Evolutionary conservation across 2,329 filamentous ascomycete genomes (phyloP), one percentile per base, ranked within the genome.

Genomic region (Pseudocercospora fijiensis): DNA sequence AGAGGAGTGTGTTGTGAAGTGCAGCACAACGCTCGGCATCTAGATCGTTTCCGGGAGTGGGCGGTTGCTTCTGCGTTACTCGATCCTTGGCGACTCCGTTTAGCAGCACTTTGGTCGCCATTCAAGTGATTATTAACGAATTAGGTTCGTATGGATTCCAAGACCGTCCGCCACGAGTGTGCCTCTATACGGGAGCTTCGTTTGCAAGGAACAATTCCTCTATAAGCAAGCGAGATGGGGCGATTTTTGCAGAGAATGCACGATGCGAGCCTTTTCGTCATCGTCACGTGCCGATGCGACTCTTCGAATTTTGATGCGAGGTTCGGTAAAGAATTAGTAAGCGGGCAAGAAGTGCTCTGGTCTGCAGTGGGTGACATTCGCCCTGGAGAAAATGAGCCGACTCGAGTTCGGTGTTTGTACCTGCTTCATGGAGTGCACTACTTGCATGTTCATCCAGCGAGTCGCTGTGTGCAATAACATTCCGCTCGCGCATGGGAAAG

Each of bases 21-120:
- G 73, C 72, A 18, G 73, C 73, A 63, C 73, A 75, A 53, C 74
- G 70, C 18, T 74, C 71, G 13, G 69, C 66, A 58, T 74, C 73
- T 13, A 75, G 61, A 28, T 74, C 71, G 28, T 66, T 64, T 18
- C 64, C 63, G 11, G 63, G 43, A 10, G 52, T 67, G 9, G 70
- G 65, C 11, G 73, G 72, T 26, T 67, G 65, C 28, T 67, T 66
- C 4, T 65, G 30, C 16, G 68, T 69, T n/a, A 75, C 72, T 37
- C 73, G 65, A 24, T 75, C 72, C 58, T 71, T 73, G 5, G 72
- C 73, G 20, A 75, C 71, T 52, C 49, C 49, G 24, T 52, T 52
- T n/a, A 52, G 49, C 24, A 52, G 10, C 2, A 52, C 49, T 52
- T 22, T 52, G 24, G 49, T 26, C 49, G 49, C 49, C 49, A 52